Conservation (phyloP, 2,329 filamentous ascomycete genomes). For the Talaromyces albobiverticillius region DNA sequence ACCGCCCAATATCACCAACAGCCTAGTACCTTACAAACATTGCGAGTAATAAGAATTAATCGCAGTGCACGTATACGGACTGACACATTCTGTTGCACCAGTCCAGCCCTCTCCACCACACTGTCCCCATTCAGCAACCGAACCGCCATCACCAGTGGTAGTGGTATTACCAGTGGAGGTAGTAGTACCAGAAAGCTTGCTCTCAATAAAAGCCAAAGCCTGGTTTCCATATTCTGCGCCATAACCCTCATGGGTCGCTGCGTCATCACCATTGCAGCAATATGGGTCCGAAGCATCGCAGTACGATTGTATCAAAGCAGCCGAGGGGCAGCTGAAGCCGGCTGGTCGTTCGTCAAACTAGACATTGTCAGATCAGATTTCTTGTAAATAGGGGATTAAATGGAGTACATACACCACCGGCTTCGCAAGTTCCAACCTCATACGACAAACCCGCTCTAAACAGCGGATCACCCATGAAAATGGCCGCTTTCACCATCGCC, state of each 20-base stretch:
- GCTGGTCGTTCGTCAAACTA: conserved; percentile 60
- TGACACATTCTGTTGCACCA: conserved; percentile 25
- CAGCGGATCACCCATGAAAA: conserved; percentile 64
- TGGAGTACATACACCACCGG: conserved; percentile 53
- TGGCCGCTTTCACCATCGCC: conserved; percentile 59
- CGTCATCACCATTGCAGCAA: conserved; percentile 64
- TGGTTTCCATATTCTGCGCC: conserved; percentile 58
- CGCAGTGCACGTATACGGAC: conserved; percentile 25
- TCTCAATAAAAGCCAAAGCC: conserved; percentile 59
- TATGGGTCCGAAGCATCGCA: conserved; percentile 64
- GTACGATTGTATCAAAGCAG: conserved; percentile 61
- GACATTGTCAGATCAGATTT: neutral
- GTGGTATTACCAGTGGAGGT: neutral
- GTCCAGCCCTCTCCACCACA: conserved; percentile 29
- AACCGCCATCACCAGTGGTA: neutral
- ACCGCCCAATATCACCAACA: too few relatives aligned
- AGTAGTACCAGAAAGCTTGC: conserved; percentile 23
- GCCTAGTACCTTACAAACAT: too few relatives aligned
- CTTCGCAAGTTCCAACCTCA: conserved; percentile 59
- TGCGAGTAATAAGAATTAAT: conserved; percentile 29
- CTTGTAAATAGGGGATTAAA: neutral
- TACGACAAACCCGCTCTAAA: conserved; percentile 56
- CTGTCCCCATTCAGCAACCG: conserved; percentile 17
- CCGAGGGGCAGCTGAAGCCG: conserved; percentile 57
- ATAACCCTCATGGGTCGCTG: conserved; percentile 61